A percentile compares a stretch with the other conserved stretches of the same genome.
These are phyloP conservation scores for Arthrobotrys pseudoclavata DNA, from an alignment of 2,329 filamentous ascomycete species.

Conservation along the genomic window DNA sequence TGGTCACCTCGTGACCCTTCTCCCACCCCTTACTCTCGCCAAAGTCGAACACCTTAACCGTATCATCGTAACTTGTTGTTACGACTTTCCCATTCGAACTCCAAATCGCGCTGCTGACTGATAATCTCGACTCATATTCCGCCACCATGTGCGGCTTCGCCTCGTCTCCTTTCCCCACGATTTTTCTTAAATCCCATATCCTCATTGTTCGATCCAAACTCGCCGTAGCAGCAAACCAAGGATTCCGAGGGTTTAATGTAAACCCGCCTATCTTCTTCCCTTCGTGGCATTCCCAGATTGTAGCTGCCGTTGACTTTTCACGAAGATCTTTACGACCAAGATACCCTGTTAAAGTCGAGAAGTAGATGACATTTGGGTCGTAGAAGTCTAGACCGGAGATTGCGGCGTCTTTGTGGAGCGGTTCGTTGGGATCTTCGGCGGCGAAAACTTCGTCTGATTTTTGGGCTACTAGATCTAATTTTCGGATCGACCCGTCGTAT, in stretches of 20 bases:
- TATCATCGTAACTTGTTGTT: conserved; percentile 94
- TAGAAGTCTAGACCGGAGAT: conserved; percentile 88
- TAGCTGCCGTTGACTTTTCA: conserved; percentile 71
- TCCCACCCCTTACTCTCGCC: conserved; percentile 74
- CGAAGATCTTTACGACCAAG: conserved; percentile 87
- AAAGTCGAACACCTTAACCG: conserved; percentile 83
- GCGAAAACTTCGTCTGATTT: conserved; percentile 85
- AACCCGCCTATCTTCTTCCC: conserved; percentile 94
- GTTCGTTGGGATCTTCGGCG: conserved; percentile 71
- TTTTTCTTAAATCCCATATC: conserved; percentile 91
- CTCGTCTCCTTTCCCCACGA: conserved; percentile 74
- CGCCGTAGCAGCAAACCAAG: conserved; percentile 88
- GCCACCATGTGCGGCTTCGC: conserved; percentile 78
- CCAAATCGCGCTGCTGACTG: conserved; percentile 93
- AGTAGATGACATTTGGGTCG: conserved; percentile 82
- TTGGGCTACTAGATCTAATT: conserved; percentile 84
- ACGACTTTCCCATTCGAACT: conserved; percentile 86
- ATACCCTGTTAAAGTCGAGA: conserved; percentile 85
- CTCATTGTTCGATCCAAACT: conserved; percentile 87
- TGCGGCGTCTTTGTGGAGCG: conserved; percentile 70
- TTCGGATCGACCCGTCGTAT: conserved; percentile 92
- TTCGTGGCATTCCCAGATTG: conserved; percentile 82
- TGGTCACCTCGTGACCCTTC: conserved; percentile 72
- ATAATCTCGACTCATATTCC: conserved; percentile 84
- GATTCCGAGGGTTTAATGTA: conserved; percentile 81